Evolutionary conservation across 345 rosid species (phyloP), one percentile per base, ranked within the genome.

Genomic region (Rhizophora mangle): DNA sequence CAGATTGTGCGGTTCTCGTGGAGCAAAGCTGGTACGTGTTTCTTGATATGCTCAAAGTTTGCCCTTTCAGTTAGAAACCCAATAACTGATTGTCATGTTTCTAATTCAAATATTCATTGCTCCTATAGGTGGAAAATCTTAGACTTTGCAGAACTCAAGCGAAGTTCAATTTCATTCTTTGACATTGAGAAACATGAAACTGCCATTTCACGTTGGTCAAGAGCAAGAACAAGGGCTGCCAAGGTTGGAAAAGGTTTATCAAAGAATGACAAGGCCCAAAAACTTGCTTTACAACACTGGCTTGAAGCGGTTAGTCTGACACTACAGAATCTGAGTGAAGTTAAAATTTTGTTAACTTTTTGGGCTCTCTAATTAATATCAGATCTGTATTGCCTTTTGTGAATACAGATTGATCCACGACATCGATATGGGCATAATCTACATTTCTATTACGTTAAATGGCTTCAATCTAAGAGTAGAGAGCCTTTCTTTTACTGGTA

Each of bases 401-500:
- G 15, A 36, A 46, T 69, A 72, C 87, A 95, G 99, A 95, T 92
- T 68, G 98, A 95, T 70, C 97, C 97, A 30, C 79, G 98, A 52
- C 99, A 95, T 86, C 89, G 97, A 34, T 90, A 92, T 65, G 99
- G 99, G 52, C 98, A 92, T 73, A 95, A 90, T 82, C 74, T 95
- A 43, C 96, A 90, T 65, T 90, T 86, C 71, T 92, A 95, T 81
- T 89, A 86, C 72, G 80, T 63, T n/a, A 77, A 82, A 15, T 92
- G 98, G 99, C 86, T 84, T 71, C 84, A 85, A 30, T 88, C 90
- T 65, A 92, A 87, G 73, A 87, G 96, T 36, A 87, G 88, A 82
- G 96, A 95, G 79, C 99, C 99, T 69, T 95, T 95, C 85, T 95
- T 95, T 79, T 95, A 92, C 83, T 92, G 99, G 99, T 92, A 88